Evolutionary conservation across 1,139 yeast genomes (phyloP).

Genomic region (Hansenula lynferdii): DNA sequence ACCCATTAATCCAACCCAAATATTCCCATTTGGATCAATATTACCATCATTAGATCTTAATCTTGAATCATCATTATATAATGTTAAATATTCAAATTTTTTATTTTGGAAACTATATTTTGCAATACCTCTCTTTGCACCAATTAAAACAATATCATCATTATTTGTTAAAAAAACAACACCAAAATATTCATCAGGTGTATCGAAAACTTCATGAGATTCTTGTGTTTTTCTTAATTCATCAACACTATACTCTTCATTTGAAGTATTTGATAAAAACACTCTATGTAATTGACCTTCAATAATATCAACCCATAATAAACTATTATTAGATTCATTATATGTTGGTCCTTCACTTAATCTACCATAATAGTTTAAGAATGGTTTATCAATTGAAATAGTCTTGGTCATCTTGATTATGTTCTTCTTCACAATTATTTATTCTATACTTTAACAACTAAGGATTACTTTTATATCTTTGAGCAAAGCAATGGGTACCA

Average conservation of each 20-base stretch:
- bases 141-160: constrained; percentile 39
- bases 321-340: constrained; percentile 48
- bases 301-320: constrained; percentile 69
- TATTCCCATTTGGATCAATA: constrained; percentile 62
- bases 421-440: too few species aligned
- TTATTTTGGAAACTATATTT: constrained; percentile 39
- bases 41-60: constrained; percentile 73
- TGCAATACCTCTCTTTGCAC: constrained; percentile 55
- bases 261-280: constrained; percentile 20
- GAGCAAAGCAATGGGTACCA: not conserved
- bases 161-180: constrained; percentile 55
- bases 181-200: constrained; percentile 44
- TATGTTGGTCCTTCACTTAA: constrained; percentile 67
- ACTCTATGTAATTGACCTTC: constrained; percentile 53
- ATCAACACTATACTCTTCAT: constrained; percentile 22
- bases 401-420: too few species aligned
- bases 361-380: constrained; percentile 24
- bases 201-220: constrained; percentile 37
- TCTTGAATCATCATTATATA: constrained; percentile 37
- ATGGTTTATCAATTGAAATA: constrained; percentile 2
- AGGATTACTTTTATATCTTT: not conserved
- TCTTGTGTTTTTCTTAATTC: constrained; percentile 20
- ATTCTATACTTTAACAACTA: too few species aligned
- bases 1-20: constrained; percentile 73
- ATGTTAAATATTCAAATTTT: constrained; percentile 37